Conservation (phyloP, 805 yeast genomes). For the Pichia kluyveri region DNA sequence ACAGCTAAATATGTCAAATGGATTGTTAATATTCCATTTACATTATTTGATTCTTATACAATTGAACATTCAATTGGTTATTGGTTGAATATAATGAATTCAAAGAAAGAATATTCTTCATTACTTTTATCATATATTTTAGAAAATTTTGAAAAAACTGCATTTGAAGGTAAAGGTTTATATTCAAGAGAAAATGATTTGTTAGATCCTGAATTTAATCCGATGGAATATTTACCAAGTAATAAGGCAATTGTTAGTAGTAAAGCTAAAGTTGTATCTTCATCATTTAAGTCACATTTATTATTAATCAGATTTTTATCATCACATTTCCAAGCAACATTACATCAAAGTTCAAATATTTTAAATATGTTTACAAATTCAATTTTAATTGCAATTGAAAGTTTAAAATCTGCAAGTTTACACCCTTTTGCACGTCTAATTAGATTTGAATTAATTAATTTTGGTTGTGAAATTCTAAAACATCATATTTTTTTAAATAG, state of each 20-base stretch:
- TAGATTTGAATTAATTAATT: slow-evolving; percentile 64
- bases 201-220: slow-evolving; percentile 47
- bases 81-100: slow-evolving; percentile 75
- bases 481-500: slow-evolving; percentile 45
- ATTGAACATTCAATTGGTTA: slow-evolving; percentile 61
- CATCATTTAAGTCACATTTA: slow-evolving; percentile 54
- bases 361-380: slow-evolving; percentile 60
- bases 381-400: slow-evolving; percentile 44
- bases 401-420: slow-evolving; percentile 49
- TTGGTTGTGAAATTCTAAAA: slow-evolving; percentile 56
- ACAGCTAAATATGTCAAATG: slow-evolving; percentile 40
- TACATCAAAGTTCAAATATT: slow-evolving; percentile 61
- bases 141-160: slow-evolving; percentile 57
- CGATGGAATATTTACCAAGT: slow-evolving; percentile 88
- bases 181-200: slow-evolving; percentile 51
- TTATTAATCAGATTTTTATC: slow-evolving; percentile 58
- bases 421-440: slow-evolving; percentile 76
- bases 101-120: slow-evolving; percentile 47
- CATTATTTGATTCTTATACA: slow-evolving; percentile 46
- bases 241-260: slow-evolving; percentile 50
- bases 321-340: slow-evolving; percentile 72
- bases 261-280: slow-evolving; percentile 39
- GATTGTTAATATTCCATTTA: slow-evolving; percentile 65
- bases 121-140: slow-evolving; percentile 63
- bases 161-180: slow-evolving; percentile 52